phyloP scores from a whole-genome alignment of 768 basidiomycete genomes.

The Serendipita vermifera region DNA sequence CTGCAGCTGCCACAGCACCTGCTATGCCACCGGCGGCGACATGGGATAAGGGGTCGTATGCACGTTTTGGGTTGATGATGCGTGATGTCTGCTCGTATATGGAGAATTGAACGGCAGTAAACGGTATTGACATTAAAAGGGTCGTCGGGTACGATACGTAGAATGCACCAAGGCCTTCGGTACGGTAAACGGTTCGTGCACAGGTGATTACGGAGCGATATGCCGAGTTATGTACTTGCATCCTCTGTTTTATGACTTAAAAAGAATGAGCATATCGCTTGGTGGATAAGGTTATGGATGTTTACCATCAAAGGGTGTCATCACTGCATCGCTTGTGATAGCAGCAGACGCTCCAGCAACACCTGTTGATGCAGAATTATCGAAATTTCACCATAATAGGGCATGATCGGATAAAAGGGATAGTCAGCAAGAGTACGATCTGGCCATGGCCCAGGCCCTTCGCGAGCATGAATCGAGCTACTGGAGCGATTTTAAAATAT shows the following conservation, averaged over 20 bases:
- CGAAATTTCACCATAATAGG: neutral
- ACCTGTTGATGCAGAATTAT: conserved; percentile 33
- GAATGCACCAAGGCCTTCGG: conserved; percentile 82
- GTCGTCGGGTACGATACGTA: conserved; percentile 99
- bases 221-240: conserved; percentile 92
- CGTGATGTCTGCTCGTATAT: conserved; percentile 90
- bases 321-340: conserved; percentile 88
- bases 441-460: conserved; percentile 1
- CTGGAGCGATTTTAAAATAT: neutral
- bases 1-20: conserved; percentile 86
- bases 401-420: neutral
- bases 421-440: neutral
- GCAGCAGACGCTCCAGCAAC: conserved; percentile 90
- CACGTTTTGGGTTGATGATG: conserved; percentile 68
- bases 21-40: conserved; percentile 84
- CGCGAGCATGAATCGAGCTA: neutral
- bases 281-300: conserved; percentile 9
- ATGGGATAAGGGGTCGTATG: conserved; percentile 89
- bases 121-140: conserved; percentile 89
- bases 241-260: conserved; percentile 94
- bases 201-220: conserved; percentile 81
- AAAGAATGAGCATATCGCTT: conserved; percentile 2
- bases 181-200: conserved; percentile 68
- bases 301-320: conserved; percentile 99
- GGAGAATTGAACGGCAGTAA: conserved; percentile 95